Evolutionary conservation across 495 filamentous ascomycete species (phyloP).

Genomic region (Penicillium fimorum): DNA sequence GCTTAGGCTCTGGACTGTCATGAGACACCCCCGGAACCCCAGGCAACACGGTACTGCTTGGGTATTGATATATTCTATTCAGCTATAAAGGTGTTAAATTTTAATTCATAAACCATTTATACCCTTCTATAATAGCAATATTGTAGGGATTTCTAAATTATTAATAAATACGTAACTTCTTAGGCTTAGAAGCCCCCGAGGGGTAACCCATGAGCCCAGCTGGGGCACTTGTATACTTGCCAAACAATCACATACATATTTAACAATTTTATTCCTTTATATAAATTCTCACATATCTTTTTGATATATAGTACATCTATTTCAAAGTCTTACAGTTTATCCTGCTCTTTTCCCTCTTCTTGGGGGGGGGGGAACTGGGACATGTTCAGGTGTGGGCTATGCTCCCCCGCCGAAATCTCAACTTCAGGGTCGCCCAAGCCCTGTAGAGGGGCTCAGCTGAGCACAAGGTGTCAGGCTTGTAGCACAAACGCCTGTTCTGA

Average conservation of each 20-base stretch:
- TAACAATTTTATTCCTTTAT: neutral
- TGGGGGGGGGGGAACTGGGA: neutral
- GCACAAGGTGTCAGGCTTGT: neutral
- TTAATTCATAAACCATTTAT: too few species aligned
- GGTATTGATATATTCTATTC: neutral
- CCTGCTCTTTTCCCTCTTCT: neutral
- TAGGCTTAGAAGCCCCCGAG: neutral
- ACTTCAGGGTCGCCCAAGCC: conserved; percentile 6
- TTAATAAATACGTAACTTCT: neutral
- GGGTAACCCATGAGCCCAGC: neutral
- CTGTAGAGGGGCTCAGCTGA: conserved; percentile 3
- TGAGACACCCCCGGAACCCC: neutral
- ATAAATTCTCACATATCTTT: neutral
- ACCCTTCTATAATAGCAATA: neutral
- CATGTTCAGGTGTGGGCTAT: neutral
- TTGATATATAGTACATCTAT: neutral
- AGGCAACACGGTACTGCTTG: neutral
- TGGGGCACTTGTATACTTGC: neutral
- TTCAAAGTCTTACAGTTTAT: neutral
- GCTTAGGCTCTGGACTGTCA: conserved; percentile 22
- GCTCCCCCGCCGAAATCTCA: conserved; percentile 2
- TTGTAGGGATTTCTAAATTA: neutral
- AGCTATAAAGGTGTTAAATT: neutral
- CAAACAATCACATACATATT: neutral
- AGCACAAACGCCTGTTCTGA: conserved; percentile 2